phyloP scores from a whole-genome alignment of 1,284 basidiomycete genomes.

The Cryptococcus depauperatus region DNA sequence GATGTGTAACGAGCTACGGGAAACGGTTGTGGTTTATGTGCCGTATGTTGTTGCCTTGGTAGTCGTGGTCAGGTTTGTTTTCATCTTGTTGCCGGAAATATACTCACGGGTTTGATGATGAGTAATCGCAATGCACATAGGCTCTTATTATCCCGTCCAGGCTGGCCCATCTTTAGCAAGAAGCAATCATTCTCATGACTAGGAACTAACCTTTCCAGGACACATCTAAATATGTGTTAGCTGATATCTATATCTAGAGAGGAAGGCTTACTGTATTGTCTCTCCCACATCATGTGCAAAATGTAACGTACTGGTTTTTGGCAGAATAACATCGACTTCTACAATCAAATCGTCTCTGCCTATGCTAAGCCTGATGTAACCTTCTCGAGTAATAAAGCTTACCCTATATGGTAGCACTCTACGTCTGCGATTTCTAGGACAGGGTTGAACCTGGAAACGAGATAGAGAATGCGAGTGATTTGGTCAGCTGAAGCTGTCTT shows the following conservation, averaged over 20 bases:
- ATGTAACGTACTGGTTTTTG: conserved; percentile 43
- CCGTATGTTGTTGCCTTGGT: conserved; percentile 14
- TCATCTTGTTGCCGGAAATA: neutral
- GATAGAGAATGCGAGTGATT: conserved; percentile 46
- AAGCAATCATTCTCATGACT: conserved; percentile 2
- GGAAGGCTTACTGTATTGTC: conserved; percentile 38
- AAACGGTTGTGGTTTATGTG: conserved; percentile 7
- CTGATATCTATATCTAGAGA: neutral
- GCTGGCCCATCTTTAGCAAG: conserved; percentile 13
- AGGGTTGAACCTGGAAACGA: conserved; percentile 46
- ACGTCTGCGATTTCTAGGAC: conserved; percentile 41
- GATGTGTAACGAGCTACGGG: neutral
- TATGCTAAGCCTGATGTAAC: neutral
- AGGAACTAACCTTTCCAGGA: conserved; percentile 32
- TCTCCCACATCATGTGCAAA: conserved; percentile 47
- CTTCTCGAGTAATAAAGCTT: conserved; percentile 4
- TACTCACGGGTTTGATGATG: conserved; percentile 35
- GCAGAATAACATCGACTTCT: conserved; percentile 48
- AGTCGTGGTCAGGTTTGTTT: neutral
- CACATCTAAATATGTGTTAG: conserved; percentile 21
- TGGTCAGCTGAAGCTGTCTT: conserved; percentile 33
- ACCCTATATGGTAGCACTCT: conserved; percentile 46
- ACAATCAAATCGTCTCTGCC: conserved; percentile 45
- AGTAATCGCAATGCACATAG: conserved; percentile 45
- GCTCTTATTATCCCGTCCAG: conserved; percentile 46